These are phyloP conservation scores for Cyberlindnera mycetangii DNA, from an alignment of 805 yeast genomes.

Conservation along the genomic window DNA sequence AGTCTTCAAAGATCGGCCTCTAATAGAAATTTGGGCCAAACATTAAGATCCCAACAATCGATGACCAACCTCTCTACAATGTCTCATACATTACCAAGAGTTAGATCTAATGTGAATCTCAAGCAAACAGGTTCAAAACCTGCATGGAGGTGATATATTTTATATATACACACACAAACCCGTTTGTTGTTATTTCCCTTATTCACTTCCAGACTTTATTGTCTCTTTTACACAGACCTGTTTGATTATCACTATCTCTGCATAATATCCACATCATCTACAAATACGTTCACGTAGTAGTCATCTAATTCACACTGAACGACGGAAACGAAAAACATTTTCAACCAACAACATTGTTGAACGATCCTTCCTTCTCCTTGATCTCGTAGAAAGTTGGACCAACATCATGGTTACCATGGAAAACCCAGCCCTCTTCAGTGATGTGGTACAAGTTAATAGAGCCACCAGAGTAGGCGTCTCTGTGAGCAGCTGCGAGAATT, in stretches of 20 bases:
- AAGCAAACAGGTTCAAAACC: conserved; percentile 12
- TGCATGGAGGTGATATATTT: conserved; percentile 16
- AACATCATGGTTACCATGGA: conserved; percentile 93
- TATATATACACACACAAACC: too few relatives aligned
- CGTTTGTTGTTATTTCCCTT: too few relatives aligned
- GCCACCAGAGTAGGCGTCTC: conserved; percentile 98
- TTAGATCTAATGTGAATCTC: conserved; percentile 12
- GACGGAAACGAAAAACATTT: neutral
- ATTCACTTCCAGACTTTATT: neutral
- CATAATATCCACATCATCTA: neutral
- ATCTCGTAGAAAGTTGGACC: conserved; percentile 90
- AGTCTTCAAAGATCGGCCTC: conserved; percentile 23
- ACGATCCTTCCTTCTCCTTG: conserved; percentile 84
- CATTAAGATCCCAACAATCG: conserved; percentile 5
- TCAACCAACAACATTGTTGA: conserved; percentile 62
- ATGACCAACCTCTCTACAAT: neutral
- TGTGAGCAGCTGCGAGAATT: conserved; percentile 94
- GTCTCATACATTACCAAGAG: conserved; percentile 5
- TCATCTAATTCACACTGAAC: conserved; percentile 1
- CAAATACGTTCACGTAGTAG: neutral
- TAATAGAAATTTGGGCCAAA: conserved; percentile 11
- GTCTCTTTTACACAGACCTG: too few relatives aligned
- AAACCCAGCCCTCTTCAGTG: conserved; percentile 90
- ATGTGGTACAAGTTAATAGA: conserved; percentile 91
- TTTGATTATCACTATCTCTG: too few relatives aligned